Evolutionary conservation across 2,329 filamentous ascomycete species (phyloP).

Genomic region (Fusarium protoensiforme): DNA sequence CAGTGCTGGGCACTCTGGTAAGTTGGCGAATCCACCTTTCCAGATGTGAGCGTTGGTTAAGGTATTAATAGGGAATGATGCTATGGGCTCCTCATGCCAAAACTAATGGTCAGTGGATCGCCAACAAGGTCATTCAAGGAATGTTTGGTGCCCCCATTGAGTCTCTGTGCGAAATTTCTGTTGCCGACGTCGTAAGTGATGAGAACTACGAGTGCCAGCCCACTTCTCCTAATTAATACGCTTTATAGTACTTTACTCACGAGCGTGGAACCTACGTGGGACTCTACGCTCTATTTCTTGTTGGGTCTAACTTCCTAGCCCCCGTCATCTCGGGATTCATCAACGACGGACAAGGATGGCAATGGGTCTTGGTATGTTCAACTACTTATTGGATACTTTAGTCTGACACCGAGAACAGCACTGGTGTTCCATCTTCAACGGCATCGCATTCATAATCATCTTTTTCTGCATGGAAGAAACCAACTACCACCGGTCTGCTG

Average conservation of each 20-base stretch:
- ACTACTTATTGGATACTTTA: background rate
- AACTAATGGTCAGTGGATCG: slow-evolving; percentile 1
- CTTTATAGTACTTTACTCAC: slow-evolving; percentile 10
- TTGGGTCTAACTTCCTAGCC: slow-evolving; percentile 8
- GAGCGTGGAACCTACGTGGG: slow-evolving; percentile 15
- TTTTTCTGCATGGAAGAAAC: slow-evolving; percentile 19
- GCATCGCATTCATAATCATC: background rate
- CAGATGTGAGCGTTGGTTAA: background rate
- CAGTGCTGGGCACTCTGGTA: background rate
- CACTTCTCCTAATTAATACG: background rate
- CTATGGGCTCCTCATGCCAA: slow-evolving; percentile 8
- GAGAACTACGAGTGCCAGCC: background rate
- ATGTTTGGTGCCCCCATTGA: slow-evolving; percentile 6
- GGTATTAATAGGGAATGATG: background rate
- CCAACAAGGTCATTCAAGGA: slow-evolving; percentile 7
- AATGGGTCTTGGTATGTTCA: slow-evolving; percentile 18
- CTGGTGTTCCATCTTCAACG: slow-evolving; percentile 17
- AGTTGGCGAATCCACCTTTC: background rate
- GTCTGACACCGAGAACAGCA: background rate
- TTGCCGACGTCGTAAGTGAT: background rate
- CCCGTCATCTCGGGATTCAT: slow-evolving; percentile 26
- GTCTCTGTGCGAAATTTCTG: slow-evolving; percentile 4
- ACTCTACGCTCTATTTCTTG: slow-evolving; percentile 11
- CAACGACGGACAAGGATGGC: slow-evolving; percentile 18
- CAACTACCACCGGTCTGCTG: slow-evolving; percentile 2